A percentile compares a stretch with the other conserved stretches of the same genome.
Evolutionary conservation across 495 filamentous ascomycete genomes (phyloP).

Genomic region (Talaromyces nanjingensis): DNA sequence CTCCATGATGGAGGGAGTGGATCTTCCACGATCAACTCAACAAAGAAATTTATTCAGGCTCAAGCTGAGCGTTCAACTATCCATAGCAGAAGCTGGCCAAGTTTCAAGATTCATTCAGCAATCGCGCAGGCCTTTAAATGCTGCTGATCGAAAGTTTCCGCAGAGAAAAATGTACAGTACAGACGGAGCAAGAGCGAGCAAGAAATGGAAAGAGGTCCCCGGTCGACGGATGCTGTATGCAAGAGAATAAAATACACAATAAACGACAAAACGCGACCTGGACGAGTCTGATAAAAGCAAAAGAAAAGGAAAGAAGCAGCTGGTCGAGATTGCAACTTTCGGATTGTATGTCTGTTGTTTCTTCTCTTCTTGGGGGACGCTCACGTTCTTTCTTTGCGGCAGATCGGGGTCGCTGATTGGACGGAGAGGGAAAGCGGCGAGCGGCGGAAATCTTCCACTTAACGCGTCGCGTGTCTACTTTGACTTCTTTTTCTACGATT

Average conservation of each 20-base stretch:
- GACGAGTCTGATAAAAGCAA: not conserved
- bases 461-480: not conserved
- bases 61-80: not conserved
- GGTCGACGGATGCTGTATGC: not conserved
- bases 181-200: not conserved
- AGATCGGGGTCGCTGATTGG: not conserved
- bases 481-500: too few species aligned
- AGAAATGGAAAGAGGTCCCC: not conserved
- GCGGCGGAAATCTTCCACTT: not conserved
- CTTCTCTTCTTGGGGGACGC: not conserved
- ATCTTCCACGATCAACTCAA: not conserved
- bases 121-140: not conserved
- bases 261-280: not conserved
- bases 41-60: not conserved
- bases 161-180: not conserved
- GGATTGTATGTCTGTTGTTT: not conserved
- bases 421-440: not conserved
- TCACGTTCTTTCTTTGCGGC: not conserved
- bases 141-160: not conserved
- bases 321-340: not conserved
- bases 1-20: conserved; percentile 25
- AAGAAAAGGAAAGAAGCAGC: not conserved
- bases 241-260: not conserved
- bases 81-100: not conserved
- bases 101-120: not conserved